Evolutionary conservation across 2,329 filamentous ascomycete genomes (phyloP).

Genomic region (Xylariales sp.): DNA sequence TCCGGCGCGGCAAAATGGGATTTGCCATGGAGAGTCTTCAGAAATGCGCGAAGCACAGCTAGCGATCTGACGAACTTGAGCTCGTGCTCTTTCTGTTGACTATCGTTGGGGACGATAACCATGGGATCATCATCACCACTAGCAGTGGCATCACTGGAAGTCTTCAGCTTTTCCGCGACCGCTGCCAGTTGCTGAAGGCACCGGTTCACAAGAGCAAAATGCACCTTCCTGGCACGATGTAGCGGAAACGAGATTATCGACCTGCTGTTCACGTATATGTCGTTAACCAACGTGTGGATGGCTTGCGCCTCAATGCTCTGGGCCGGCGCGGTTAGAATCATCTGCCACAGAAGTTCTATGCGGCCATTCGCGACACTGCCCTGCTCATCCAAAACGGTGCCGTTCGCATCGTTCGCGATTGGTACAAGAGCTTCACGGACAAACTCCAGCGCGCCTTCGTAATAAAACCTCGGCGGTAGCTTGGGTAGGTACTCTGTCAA

Average conservation of each 20-base stretch:
- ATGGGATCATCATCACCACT: constrained; percentile 48
- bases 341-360: constrained; percentile 75
- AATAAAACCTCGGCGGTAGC: constrained; percentile 55
- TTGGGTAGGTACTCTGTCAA: constrained; percentile 52
- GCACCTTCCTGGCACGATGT: constrained; percentile 50
- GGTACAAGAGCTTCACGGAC: constrained; percentile 47
- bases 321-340: constrained; percentile 66
- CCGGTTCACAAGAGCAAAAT: constrained; percentile 66
- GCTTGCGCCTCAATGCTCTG: constrained; percentile 63
- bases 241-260: constrained; percentile 46
- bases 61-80: constrained; percentile 65
- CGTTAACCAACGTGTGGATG: constrained; percentile 63
- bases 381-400: constrained; percentile 46
- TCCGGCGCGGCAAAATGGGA: constrained; percentile 57
- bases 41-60: constrained; percentile 61
- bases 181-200: constrained; percentile 67
- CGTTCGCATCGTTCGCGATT: constrained; percentile 38
- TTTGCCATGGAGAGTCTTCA: constrained; percentile 59
- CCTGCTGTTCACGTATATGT: constrained; percentile 62
- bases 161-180: constrained; percentile 55
- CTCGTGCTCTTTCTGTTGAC: constrained; percentile 50
- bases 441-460: constrained; percentile 58
- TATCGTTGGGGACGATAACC: constrained; percentile 43
- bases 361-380: constrained; percentile 47
- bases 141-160: constrained; percentile 35